phyloP scores from a whole-genome alignment of 176 grass and related monocot species.

The Oropetium thomaeum region DNA sequence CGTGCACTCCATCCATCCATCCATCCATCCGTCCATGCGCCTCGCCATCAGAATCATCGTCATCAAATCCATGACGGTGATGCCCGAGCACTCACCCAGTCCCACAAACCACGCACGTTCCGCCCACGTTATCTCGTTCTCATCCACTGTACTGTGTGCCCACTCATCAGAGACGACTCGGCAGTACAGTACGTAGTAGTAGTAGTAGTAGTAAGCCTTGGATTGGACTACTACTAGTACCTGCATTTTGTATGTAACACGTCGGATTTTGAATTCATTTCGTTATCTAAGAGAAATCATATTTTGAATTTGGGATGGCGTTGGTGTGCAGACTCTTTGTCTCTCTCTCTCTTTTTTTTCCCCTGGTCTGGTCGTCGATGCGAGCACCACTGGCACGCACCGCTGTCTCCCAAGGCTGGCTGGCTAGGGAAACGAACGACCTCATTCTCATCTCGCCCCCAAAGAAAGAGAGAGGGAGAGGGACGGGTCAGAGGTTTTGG shows the following conservation, averaged over 20 bases:
- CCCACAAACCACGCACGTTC: conserved; percentile 16
- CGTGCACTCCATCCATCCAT: conserved; percentile 15
- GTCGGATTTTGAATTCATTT: no score
- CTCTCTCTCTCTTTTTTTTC: no score
- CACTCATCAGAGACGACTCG: not conserved
- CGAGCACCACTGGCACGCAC: not conserved
- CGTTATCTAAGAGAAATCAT: no score
- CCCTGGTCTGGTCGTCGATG: not conserved
- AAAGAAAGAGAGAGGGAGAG: not conserved
- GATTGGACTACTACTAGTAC: no score
- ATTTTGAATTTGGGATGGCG: not conserved
- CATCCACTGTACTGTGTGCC: not conserved
- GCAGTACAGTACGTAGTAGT: no score
- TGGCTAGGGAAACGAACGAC: conserved; percentile 20
- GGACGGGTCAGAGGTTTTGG: conserved; percentile 27
- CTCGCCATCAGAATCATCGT: conserved; percentile 5
- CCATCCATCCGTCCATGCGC: conserved; percentile 18
- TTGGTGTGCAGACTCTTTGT: not conserved
- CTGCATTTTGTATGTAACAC: no score
- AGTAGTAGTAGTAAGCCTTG: no score
- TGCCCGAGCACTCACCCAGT: not conserved
- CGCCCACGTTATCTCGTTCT: no score
- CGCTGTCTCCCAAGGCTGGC: conserved; percentile 13
- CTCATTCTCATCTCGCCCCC: no score
- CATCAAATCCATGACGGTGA: not conserved